A percentile compares a stretch with the other conserved stretches of the same genome.
These are phyloP conservation scores for Vitis hybrid DNA, from an alignment of 177 flowering plant species.

Conservation along the genomic window DNA sequence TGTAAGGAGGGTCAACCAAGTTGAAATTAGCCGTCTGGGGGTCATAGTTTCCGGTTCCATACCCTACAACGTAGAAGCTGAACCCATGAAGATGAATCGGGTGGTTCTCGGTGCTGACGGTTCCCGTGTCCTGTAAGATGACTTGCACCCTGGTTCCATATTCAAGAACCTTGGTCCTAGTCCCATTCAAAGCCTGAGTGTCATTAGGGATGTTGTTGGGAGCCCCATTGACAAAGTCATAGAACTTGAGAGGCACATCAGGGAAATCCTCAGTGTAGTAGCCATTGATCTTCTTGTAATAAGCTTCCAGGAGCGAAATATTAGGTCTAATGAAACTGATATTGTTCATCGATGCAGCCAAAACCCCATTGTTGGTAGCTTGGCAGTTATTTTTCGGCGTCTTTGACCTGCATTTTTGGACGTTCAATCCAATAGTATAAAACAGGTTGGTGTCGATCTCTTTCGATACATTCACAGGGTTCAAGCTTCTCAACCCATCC, in stretches of 20 bases:
- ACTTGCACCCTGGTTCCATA: conserved; percentile 59
- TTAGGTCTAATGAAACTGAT: conserved; percentile 47
- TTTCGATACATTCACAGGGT: conserved; percentile 36
- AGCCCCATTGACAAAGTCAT: conserved; percentile 68
- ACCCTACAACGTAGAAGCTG: conserved; percentile 66
- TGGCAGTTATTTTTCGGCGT: conserved; percentile 44
- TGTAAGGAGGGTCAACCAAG: conserved; percentile 64
- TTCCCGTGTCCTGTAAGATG: conserved; percentile 64
- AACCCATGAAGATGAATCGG: conserved; percentile 83
- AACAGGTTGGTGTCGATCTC: conserved; percentile 53
- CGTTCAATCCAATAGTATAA: conserved; percentile 61
- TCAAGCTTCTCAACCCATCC: conserved; percentile 60
- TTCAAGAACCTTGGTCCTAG: conserved; percentile 54
- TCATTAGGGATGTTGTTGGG: conserved; percentile 57
- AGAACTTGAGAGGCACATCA: conserved; percentile 41
- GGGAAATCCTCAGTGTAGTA: conserved; percentile 64
- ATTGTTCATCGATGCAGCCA: conserved; percentile 74
- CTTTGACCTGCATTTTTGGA: conserved; percentile 40
- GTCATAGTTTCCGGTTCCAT: conserved; percentile 62
- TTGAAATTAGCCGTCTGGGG: conserved; percentile 43
- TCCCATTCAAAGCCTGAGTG: conserved; percentile 53
- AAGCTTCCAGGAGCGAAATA: conserved; percentile 54
- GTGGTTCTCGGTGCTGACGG: conserved; percentile 57
- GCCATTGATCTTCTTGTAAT: conserved; percentile 46
- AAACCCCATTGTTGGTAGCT: conserved; percentile 39